These are phyloP conservation scores for Lupinus albus DNA, from an alignment of 306 rosid genomes.

Conservation along the genomic window DNA sequence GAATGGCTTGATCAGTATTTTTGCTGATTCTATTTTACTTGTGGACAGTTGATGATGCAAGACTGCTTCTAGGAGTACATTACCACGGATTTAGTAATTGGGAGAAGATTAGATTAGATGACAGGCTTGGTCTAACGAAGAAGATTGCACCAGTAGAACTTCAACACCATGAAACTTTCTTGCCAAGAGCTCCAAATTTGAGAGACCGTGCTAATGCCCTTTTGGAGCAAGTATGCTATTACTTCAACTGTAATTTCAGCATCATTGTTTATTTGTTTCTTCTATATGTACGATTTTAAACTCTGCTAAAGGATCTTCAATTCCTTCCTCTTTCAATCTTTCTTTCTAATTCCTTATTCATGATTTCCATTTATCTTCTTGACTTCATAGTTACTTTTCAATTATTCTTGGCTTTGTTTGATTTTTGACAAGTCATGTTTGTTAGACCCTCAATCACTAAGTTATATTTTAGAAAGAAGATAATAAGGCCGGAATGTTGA, in stretches of 20 bases:
- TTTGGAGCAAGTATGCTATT: slow-evolving; percentile 77
- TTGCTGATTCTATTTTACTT: slow-evolving; percentile 36
- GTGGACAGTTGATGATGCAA: slow-evolving; percentile 92
- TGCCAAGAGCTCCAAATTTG: slow-evolving; percentile 98
- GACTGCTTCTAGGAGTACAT: slow-evolving; percentile 91
- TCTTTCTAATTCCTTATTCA: slow-evolving; percentile 23
- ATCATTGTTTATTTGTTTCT: slow-evolving; percentile 2
- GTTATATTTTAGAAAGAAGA: slow-evolving; percentile 25
- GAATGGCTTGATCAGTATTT: slow-evolving; percentile 27
- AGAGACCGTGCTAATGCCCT: slow-evolving; percentile 98
- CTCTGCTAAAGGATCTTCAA: neutral
- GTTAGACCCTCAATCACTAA: neutral
- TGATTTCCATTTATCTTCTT: slow-evolving; percentile 19
- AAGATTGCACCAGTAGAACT: slow-evolving; percentile 99
- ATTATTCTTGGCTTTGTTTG: neutral
- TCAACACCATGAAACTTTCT: slow-evolving; percentile 97
- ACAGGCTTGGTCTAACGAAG: slow-evolving; percentile 84
- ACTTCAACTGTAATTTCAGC: slow-evolving; percentile 30
- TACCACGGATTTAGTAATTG: slow-evolving; percentile 96
- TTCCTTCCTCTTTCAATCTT: neutral
- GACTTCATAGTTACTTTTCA: slow-evolving; percentile 17
- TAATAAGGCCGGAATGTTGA: neutral
- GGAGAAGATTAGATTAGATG: slow-evolving; percentile 95
- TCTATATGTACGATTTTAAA: neutral
- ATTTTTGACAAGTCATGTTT: slow-evolving; percentile 3